Evolutionary conservation across 345 rosid genomes (phyloP).

Genomic region (Sisymbrium altissimum): DNA sequence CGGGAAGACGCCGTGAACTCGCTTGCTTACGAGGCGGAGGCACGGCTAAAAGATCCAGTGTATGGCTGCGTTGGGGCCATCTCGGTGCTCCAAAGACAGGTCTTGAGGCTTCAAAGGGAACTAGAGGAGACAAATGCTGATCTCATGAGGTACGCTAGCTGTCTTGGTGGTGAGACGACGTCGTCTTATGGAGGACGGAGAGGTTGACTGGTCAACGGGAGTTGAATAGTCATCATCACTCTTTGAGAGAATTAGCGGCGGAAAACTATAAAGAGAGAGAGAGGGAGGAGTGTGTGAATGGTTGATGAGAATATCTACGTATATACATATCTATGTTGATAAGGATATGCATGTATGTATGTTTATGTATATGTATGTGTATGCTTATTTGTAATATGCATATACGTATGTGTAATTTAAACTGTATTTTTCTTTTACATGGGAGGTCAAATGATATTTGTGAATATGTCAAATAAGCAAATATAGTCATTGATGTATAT

Average conservation of each 20-base stretch:
- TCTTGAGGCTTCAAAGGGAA: conserved; percentile 53
- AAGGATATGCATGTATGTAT: background rate
- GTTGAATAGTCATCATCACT: conserved; percentile 1
- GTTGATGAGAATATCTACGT: background rate
- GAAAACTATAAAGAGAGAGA: background rate
- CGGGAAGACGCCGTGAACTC: conserved; percentile 67
- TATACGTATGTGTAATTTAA: background rate
- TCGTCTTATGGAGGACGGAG: conserved; percentile 28
- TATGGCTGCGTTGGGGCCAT: conserved; percentile 73
- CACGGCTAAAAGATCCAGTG: conserved; percentile 63
- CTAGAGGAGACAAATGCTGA: conserved; percentile 63
- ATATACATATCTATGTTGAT: background rate
- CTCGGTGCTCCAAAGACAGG: conserved; percentile 61
- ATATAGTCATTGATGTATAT: background rate
- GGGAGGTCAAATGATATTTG: background rate
- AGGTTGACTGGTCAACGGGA: conserved; percentile 16
- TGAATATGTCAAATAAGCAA: background rate
- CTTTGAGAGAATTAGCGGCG: conserved; percentile 9
- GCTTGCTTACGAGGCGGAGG: conserved; percentile 70
- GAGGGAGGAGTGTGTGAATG: background rate
- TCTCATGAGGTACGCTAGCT: conserved; percentile 42
- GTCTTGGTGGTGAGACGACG: conserved; percentile 27
- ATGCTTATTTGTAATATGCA: background rate
- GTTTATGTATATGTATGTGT: background rate
- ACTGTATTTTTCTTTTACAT: background rate